Evolutionary conservation across 2,329 filamentous ascomycete genomes (phyloP).

Genomic region (Penicillium sp.): DNA sequence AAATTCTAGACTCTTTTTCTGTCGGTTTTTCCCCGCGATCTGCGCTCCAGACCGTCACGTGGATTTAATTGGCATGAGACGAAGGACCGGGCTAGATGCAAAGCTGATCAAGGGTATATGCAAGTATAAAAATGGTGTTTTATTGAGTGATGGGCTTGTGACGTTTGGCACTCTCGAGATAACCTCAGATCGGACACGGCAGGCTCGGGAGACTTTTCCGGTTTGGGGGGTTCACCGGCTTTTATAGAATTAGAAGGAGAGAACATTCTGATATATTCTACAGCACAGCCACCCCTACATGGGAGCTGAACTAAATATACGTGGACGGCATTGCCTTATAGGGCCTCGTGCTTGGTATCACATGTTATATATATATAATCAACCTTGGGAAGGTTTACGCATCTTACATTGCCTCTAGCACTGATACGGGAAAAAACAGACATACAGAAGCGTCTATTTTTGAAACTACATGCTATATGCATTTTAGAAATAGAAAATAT

Average conservation of each 20-base stretch:
- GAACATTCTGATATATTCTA: neutral
- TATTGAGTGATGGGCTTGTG: neutral
- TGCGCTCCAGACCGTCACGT: slow-evolving; percentile 18
- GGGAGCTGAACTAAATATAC: neutral
- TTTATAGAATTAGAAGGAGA: neutral
- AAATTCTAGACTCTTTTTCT: slow-evolving; percentile 8
- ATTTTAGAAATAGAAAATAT: neutral
- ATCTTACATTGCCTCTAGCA: neutral
- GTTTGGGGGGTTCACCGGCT: neutral
- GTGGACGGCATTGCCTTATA: neutral
- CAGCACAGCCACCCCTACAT: neutral
- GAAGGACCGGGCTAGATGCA: neutral
- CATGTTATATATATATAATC: neutral
- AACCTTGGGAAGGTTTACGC: too few relatives aligned
- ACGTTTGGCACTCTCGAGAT: neutral
- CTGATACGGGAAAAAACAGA: too few relatives aligned
- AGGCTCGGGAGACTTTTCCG: slow-evolving; percentile 2
- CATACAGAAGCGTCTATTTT: neutral
- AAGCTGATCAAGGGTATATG: neutral
- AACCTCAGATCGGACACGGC: neutral
- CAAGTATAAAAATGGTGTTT: neutral
- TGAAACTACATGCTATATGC: slow-evolving; percentile 1
- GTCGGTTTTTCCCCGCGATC: slow-evolving; percentile 15
- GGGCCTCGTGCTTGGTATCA: neutral
- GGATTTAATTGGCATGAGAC: slow-evolving; percentile 1